A percentile compares a stretch with the other conserved stretches of the same genome.
Conservation (phyloP, 768 basidiomycete species). For the Termitomyces sp. region DNA sequence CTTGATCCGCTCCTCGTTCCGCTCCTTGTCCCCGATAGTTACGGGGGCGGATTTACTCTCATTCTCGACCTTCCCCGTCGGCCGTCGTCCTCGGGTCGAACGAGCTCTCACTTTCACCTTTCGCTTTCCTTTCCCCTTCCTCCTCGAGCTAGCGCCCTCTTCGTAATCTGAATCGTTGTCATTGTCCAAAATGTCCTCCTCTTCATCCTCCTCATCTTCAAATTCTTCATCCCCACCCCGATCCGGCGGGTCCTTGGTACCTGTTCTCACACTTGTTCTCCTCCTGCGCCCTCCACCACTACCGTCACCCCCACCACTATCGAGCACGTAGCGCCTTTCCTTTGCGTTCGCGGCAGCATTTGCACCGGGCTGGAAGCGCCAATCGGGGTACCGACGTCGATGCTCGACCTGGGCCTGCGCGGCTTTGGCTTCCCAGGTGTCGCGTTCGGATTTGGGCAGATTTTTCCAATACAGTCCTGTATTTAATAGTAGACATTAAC, state of each 20-base stretch:
- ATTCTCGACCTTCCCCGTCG: conserved; percentile 16
- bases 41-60: background rate
- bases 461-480: conserved; percentile 72
- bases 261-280: background rate
- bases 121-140: background rate
- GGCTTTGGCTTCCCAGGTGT: conserved; percentile 74
- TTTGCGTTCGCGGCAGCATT: conserved; percentile 29
- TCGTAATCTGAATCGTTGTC: background rate
- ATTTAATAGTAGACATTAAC: background rate
- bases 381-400: conserved; percentile 69
- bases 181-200: background rate
- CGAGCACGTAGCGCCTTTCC: conserved; percentile 14
- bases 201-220: background rate
- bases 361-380: conserved; percentile 69
- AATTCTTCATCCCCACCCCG: no score
- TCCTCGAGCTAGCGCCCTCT: background rate
- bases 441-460: conserved; percentile 58
- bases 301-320: background rate
- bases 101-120: background rate
- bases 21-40: background rate
- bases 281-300: background rate
- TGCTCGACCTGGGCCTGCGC: conserved; percentile 66
- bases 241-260: background rate
- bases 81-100: background rate
- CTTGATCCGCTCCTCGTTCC: conserved; percentile 37